phyloP scores from a whole-genome alignment of 2,329 filamentous ascomycete genomes.

The Domatiomyces globalis region DNA sequence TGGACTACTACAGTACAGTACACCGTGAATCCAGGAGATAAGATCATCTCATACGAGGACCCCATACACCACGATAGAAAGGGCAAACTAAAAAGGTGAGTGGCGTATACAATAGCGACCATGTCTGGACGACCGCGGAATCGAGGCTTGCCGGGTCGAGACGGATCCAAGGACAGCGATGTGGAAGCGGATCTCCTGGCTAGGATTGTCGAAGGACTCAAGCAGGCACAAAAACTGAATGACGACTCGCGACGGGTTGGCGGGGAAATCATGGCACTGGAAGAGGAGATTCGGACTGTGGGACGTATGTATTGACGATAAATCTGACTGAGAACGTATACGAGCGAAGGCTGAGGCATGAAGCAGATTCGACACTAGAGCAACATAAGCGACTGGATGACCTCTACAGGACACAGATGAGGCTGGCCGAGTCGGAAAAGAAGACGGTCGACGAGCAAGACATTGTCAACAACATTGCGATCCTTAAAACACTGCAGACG shows the following conservation, averaged over 20 bases:
- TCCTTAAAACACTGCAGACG: conserved; percentile 35
- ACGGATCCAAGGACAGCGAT: conserved; percentile 14
- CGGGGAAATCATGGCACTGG: conserved; percentile 28
- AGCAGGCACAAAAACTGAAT: conserved; percentile 15
- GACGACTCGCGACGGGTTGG: conserved; percentile 20
- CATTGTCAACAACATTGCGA: conserved; percentile 36
- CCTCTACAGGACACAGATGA: conserved; percentile 33
- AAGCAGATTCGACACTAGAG: conserved; percentile 12
- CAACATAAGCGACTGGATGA: conserved; percentile 26
- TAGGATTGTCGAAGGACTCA: conserved; percentile 12
- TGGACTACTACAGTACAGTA: too few species aligned
- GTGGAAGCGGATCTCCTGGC: conserved; percentile 16
- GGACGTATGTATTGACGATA: neutral
- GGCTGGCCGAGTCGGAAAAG: conserved; percentile 35
- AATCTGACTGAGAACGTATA: conserved; percentile 1
- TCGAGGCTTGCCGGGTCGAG: conserved; percentile 12
- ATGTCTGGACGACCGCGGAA: conserved; percentile 15
- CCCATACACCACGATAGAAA: too few species aligned
- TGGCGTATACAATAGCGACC: neutral
- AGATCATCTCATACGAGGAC: neutral
- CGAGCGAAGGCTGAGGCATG: neutral
- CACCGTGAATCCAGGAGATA: neutral
- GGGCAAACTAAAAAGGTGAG: neutral
- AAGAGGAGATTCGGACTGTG: conserved; percentile 29
- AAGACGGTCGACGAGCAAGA: conserved; percentile 37